Base-by-base conservation (phyloP, 805 yeast genomes). In the Sugiyamaella smithiae region DNA sequence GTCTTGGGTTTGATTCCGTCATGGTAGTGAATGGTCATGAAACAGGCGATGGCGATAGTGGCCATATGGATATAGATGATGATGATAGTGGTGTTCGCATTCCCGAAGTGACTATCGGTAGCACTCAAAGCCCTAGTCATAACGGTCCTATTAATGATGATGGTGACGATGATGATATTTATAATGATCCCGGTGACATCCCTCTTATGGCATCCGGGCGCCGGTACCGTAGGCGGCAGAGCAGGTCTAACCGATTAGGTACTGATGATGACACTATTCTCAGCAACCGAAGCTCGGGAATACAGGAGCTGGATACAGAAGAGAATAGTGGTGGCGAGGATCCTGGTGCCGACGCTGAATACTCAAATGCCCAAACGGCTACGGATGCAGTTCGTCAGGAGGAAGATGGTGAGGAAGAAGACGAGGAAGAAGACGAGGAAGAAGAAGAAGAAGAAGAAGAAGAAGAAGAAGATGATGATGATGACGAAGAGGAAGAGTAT, bases 21-120 rank as follows among this genome's bases (percentile, higher is more conserved):
- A 19, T 35, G 20, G 38, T 35, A 7, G 38, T 35, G 22, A 35
- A 35, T 19, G 14, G 8, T 29, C 33, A 29, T 29, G 97, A 89
- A 76, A 97, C 89, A 69, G 97, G 89, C 70, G 98, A 93, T 71
- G 99, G 98, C 79, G 98, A 93, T 80, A 98, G 93, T 73, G 82
- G 93, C 88, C 90, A 91, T 82, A 96, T 86, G 56, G 85, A 77
- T 58, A 97, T 80, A 55, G 91, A 90, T 76, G 99, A 85, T 24
- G 65, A 62, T 42, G 51, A 55, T 16, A 54, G 33, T 19, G 59
- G 48, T 16, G 55, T 46, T 7, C 45, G 61, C 14, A 65, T 61
- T 36, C 63, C 59, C 43, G 66, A 63, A 19, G 66, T 60, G 19
- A 67, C 58, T 16, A 47, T 41, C 40, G 50, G 47, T 9, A 52